Evolutionary conservation across 2,329 filamentous ascomycete species (phyloP), one percentile per base, ranked within the genome.

Genomic region (Chaetomium strumarium): DNA sequence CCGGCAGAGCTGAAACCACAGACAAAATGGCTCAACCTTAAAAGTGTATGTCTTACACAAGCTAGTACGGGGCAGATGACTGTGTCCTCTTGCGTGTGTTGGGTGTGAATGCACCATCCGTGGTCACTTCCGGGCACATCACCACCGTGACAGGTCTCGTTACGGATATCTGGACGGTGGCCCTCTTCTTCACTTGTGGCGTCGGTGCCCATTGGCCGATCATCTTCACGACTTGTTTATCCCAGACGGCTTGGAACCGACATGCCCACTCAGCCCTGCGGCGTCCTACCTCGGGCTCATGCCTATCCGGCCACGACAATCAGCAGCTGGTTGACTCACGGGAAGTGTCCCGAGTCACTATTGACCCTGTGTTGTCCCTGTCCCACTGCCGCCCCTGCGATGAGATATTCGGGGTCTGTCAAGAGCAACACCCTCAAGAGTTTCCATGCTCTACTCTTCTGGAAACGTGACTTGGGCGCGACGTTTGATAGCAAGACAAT

Each of bases 171-270:
- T 20, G 34, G 13, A 12, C 9, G 10, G 12, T 41, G 31, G 17
- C 48, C 41, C 34, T 20, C 6, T 34, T 41, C 36, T 24, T 1
- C 20, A 34, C 5, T 14, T 12, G 24, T 8, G 34, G 20, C 9
- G 24, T 37, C 19, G 31, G 31, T 52, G 38, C 31, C 8, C 37
- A 14, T 16, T 52, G 44, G 20, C 16, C 45, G 34, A 39, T 49
- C 29, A n/a, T n/a, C 14, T 8, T 19, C 34, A 24, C 45, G 33
- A 3, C 17, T 49, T 36, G 30, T 53, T 30, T 37, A 45, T 37
- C 41, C 19, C 40, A 49, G 24, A 53, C 45, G 34, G 24, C 33
- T 53, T 24, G 45, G 51, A 13, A 33, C 40, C 40, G 51, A 49
- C 17, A 14, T 37, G 16, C n/a, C n/a, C 20, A 29, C 24, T 47